Base-by-base conservation (phyloP, 2,329 filamentous ascomycete genomes). In the Talaromyces albobiverticillius region DNA sequence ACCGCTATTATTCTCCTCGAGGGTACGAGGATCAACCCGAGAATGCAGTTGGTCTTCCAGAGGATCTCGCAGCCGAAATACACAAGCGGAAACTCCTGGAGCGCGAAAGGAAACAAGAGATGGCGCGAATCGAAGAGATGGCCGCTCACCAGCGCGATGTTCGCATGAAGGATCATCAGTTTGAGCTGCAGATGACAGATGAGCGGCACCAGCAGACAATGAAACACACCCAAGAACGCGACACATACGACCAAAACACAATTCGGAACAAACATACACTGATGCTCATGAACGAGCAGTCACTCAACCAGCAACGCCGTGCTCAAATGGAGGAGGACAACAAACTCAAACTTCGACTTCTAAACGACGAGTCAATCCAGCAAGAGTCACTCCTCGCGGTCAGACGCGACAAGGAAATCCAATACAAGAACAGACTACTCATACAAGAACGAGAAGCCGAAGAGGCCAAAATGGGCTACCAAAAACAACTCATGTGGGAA, bases 101-200 rank as follows among this genome's bases (percentile, higher is more conserved):
- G 16, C 32, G 32, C 11, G 46, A 49, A 16, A 20, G 40, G 23
- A n/a, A 40, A 20, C 23, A 49, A 8, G 46, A 49, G 38, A 49
- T 49, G 34, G 23, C 25, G 14, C 46, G 46, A 20, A n/a, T 49
- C 6, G 34, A 41, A 10, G 46, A 34, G 5, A 32, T 49, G 1
- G 46, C 46, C 14, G 34, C 46, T 25, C 46, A 49, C 8, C 46
- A 49, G 23, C 32, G 46, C 13, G 34, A 49, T 10, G n/a, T 49
- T 36, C 34, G 46, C 8, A 40, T 49, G 46, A 34, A 49, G 23
- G 18, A 11, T n/a, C 46, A 49, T 40, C 34, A 49, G 34, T 22
- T 49, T 10, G 46, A 49, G 36, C 14, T 49, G 23, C 46, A 32
- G 22, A 49, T 49, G 22, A 40, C 46, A 3, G 46, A 49, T 16